Conservation (phyloP, 2,329 filamentous ascomycete genomes). For the Ophiostoma quercus region DNA sequence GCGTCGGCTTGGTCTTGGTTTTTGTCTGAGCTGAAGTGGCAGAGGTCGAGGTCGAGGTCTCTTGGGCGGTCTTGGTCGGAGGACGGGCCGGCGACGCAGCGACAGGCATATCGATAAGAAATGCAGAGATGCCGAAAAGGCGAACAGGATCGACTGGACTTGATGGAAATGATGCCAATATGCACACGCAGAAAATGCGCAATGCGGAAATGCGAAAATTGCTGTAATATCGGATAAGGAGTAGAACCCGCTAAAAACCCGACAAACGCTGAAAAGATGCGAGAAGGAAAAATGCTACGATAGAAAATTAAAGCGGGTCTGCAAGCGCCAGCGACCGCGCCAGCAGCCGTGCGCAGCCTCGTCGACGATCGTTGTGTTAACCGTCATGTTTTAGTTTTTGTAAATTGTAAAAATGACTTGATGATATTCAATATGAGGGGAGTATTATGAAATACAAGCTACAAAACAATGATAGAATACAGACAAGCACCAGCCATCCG, state of each 20-base stretch:
- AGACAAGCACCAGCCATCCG: conserved; percentile 12
- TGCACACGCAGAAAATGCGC: conserved; percentile 1
- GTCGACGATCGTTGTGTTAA: not conserved
- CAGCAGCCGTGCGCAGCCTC: conserved; percentile 11
- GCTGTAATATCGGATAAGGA: not conserved
- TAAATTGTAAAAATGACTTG: not conserved
- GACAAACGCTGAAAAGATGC: not conserved
- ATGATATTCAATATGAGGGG: conserved; percentile 13
- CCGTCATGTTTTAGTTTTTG: not conserved
- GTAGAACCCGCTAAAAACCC: conserved; percentile 1
- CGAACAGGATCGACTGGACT: not conserved
- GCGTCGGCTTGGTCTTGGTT: not conserved
- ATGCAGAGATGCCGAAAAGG: not conserved
- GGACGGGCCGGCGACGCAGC: conserved; percentile 13
- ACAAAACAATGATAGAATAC: not conserved
- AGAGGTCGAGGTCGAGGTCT: not conserved
- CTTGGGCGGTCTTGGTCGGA: not conserved
- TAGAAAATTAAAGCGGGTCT: not conserved
- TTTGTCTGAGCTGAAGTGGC: not conserved
- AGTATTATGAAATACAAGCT: conserved; percentile 9
- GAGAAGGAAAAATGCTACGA: not conserved
- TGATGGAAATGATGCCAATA: not conserved
- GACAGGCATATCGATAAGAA: conserved; percentile 6
- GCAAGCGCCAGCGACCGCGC: not conserved
- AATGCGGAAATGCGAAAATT: not conserved